Evolutionary conservation across 1,284 basidiomycete species (phyloP).

Genomic region (Leccinum proliferum): DNA sequence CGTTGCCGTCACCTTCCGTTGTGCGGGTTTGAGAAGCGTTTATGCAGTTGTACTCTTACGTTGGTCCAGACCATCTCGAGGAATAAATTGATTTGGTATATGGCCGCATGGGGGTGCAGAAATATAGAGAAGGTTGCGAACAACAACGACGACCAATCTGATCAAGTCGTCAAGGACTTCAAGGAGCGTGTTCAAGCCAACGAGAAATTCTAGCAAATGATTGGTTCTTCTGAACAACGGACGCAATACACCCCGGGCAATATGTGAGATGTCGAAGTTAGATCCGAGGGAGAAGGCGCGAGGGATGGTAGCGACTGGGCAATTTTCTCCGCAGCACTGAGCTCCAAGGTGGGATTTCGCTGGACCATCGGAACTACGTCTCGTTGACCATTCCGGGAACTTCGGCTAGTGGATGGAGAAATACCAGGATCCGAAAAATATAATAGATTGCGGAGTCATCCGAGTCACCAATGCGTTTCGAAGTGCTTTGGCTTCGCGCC

Average conservation of each 20-base stretch:
- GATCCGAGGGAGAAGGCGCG: slow-evolving; percentile 49
- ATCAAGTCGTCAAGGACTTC: slow-evolving; percentile 58
- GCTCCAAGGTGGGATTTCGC: slow-evolving; percentile 31
- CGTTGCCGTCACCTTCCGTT: too few relatives aligned
- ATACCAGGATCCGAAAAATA: slow-evolving; percentile 32
- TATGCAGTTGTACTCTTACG: too few relatives aligned
- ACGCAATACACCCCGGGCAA: slow-evolving; percentile 52
- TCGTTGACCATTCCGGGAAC: slow-evolving; percentile 25
- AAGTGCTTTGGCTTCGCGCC: slow-evolving; percentile 30
- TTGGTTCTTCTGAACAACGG: slow-evolving; percentile 55
- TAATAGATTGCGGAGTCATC: slow-evolving; percentile 71
- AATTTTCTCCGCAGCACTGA: slow-evolving; percentile 63
- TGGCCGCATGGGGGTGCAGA: slow-evolving; percentile 60
- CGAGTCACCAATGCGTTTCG: slow-evolving; percentile 58
- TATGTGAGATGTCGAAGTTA: slow-evolving; percentile 36
- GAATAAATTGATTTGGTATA: slow-evolving; percentile 53
- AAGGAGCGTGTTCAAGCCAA: slow-evolving; percentile 45
- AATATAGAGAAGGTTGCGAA: slow-evolving; percentile 71
- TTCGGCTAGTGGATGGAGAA: slow-evolving; percentile 32
- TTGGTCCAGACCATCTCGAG: slow-evolving; percentile 40
- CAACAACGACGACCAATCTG: slow-evolving; percentile 58
- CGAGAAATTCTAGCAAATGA: slow-evolving; percentile 40
- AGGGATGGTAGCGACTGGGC: slow-evolving; percentile 62
- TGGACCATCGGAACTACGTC: slow-evolving; percentile 18
- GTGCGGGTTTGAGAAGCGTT: too few relatives aligned